phyloP scores from a whole-genome alignment of 2,329 filamentous ascomycete genomes.

The Hymenoscyphus fructigenus region DNA sequence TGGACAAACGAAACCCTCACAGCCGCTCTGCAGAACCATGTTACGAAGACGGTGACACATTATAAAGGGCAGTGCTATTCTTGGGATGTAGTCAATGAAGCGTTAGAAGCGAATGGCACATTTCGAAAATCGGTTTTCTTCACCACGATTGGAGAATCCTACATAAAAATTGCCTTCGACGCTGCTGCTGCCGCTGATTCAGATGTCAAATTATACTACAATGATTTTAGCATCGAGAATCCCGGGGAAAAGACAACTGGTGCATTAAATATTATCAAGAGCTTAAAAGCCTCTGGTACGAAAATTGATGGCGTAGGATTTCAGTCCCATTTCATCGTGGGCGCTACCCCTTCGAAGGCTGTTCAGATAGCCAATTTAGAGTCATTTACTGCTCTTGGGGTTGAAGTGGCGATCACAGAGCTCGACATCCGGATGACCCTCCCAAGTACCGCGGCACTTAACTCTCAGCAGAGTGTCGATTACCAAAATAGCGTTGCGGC shows the following conservation, averaged over 20 bases:
- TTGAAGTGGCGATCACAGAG: slow-evolving; percentile 61
- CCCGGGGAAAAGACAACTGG: slow-evolving; percentile 46
- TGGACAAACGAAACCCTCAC: slow-evolving; percentile 59
- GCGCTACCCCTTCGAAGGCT: slow-evolving; percentile 43
- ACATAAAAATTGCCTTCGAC: slow-evolving; percentile 39
- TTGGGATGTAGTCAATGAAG: slow-evolving; percentile 68
- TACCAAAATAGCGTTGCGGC: slow-evolving; percentile 38
- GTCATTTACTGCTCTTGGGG: slow-evolving; percentile 49
- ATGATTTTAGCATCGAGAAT: slow-evolving; percentile 61
- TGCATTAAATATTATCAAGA: slow-evolving; percentile 43
- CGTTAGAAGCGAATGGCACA: slow-evolving; percentile 54
- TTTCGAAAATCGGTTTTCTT: slow-evolving; percentile 54
- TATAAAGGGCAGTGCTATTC: slow-evolving; percentile 59
- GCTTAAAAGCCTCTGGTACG: slow-evolving; percentile 46
- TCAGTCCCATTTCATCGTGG: slow-evolving; percentile 58
- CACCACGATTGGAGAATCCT: slow-evolving; percentile 51
- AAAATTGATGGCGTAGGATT: slow-evolving; percentile 63
- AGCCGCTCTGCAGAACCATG: slow-evolving; percentile 56
- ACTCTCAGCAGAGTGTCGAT: slow-evolving; percentile 47
- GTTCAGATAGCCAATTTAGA: slow-evolving; percentile 42
- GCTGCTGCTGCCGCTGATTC: slow-evolving; percentile 9
- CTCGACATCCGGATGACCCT: slow-evolving; percentile 54
- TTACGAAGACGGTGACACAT: slow-evolving; percentile 55
- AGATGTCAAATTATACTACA: slow-evolving; percentile 31
- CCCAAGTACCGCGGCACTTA: slow-evolving; percentile 42